Base-by-base conservation (phyloP, 2,329 filamentous ascomycete species). In the Rutstroemia sp. region DNA sequence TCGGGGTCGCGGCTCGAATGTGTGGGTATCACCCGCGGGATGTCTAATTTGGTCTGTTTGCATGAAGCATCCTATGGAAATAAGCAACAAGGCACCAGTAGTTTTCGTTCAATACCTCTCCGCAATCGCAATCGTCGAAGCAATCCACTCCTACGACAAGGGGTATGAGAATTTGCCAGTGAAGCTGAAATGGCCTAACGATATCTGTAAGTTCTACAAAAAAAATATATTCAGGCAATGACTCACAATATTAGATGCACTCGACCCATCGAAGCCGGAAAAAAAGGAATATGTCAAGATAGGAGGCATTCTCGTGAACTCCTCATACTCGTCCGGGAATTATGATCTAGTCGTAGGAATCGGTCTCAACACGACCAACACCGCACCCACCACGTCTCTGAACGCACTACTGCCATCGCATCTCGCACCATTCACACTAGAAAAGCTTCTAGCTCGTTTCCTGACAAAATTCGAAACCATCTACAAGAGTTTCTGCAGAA, bases 151-250 rank as follows among this genome's bases (percentile, higher is more conserved):
- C 25, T 97, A 97, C 67, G 90, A 86, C 49, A 72, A 73, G 2
- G 89, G 86, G 7, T 97, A 95, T 71, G 77, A 82, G 5, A 76
- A 82, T 0, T 71, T 97, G 4, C 88, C 89, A 0, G 79, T 99
- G 42, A 91, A 88, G 69, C 74, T 99, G 34, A 99, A 99, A 71
- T 99, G 94, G 94, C 94, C 94, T 10, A 99, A 99, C 66, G 94
- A 99, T 68, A 89, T 99, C 54, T 92, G 83, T 85, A 72, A 71
- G 78, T 72, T 25, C 14, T 5, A 42, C 49, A 7, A 60, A 10
- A 14, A 50, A 19, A 52, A 12, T n/a, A 55, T 25, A 9, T 45
- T 45, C 16, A 12, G 6, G 6, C 18, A 42, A 7, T 45, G 37
- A 42, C 54, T 52, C 39, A 37, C 19, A 25, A 48, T 50, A 30